These are phyloP conservation scores for Balansia obtecta DNA, from an alignment of 2,329 filamentous ascomycete species.

Conservation along the genomic window DNA sequence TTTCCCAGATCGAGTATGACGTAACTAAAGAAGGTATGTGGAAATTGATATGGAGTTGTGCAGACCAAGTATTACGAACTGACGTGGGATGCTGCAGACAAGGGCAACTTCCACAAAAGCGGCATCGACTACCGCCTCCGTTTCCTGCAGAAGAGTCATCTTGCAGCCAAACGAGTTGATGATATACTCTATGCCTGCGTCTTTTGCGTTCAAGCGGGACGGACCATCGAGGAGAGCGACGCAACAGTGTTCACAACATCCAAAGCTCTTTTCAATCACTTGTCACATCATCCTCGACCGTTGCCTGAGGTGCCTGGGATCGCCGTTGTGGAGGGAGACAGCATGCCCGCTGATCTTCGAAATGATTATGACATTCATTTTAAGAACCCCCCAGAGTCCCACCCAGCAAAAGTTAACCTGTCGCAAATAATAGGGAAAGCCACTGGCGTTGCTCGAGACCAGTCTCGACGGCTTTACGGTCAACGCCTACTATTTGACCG, in stretches of 20 bases:
- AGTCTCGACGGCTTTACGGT: constrained; percentile 34
- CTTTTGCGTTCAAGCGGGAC: constrained; percentile 38
- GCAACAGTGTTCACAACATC: constrained; percentile 44
- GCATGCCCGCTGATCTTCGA: constrained; percentile 25
- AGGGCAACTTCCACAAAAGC: constrained; percentile 33
- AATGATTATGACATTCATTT: constrained; percentile 45
- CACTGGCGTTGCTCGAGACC: constrained; percentile 31
- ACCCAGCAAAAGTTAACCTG: constrained; percentile 28
- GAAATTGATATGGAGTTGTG: not conserved
- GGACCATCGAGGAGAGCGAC: constrained; percentile 40
- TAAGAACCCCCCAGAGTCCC: constrained; percentile 23
- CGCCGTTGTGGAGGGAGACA: constrained; percentile 31
- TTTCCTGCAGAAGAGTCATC: constrained; percentile 43
- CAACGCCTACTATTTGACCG: constrained; percentile 33
- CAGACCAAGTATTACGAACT: not conserved
- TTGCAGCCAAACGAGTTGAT: constrained; percentile 35
- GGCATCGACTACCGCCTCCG: constrained; percentile 39
- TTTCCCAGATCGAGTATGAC: constrained; percentile 38
- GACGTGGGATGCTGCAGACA: constrained; percentile 4
- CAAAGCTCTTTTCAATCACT: constrained; percentile 38
- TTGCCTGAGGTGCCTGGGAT: constrained; percentile 36
- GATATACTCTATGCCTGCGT: constrained; percentile 42
- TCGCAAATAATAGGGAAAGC: constrained; percentile 30
- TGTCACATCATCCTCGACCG: constrained; percentile 40
- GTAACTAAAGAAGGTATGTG: constrained; percentile 31